These are phyloP conservation scores for Tanacetum coccineum DNA, from an alignment of 129 eudicot genomes.

Conservation along the genomic window DNA sequence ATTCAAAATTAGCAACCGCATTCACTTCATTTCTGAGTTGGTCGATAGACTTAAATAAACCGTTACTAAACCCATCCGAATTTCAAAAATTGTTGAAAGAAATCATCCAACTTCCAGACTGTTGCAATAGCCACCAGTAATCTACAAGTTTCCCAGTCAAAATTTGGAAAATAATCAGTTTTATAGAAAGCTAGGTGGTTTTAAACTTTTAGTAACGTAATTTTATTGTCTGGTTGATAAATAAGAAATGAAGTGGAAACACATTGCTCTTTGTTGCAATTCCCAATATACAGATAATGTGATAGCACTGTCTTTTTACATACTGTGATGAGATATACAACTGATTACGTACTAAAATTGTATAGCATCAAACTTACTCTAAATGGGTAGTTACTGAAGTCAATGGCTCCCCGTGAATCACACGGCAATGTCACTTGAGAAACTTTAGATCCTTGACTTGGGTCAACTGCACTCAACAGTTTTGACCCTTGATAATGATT, in stretches of 20 bases:
- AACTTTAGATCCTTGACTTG: conserved; percentile 63
- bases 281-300: no score
- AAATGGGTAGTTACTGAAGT: conserved; percentile 87
- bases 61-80: no score
- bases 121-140: neutral
- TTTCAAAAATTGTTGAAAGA: no score
- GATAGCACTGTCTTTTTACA: no score
- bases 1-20: no score
- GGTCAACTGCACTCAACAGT: conserved; percentile 37
- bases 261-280: neutral
- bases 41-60: no score
- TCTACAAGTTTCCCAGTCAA: neutral
- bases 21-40: no score
- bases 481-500: conserved; percentile 67
- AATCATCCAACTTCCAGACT: conserved; percentile 1
- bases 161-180: neutral
- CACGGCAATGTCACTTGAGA: conserved; percentile 95
- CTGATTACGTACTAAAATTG: neutral
- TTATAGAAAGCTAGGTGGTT: neutral
- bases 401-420: conserved; percentile 92
- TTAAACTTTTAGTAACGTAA: neutral
- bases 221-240: no score
- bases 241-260: no score
- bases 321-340: neutral
- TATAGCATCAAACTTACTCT: conserved; percentile 50